Evolutionary conservation across 768 basidiomycete genomes (phyloP), one percentile per base, ranked within the genome.

Genomic region (Lentinula lateritia): DNA sequence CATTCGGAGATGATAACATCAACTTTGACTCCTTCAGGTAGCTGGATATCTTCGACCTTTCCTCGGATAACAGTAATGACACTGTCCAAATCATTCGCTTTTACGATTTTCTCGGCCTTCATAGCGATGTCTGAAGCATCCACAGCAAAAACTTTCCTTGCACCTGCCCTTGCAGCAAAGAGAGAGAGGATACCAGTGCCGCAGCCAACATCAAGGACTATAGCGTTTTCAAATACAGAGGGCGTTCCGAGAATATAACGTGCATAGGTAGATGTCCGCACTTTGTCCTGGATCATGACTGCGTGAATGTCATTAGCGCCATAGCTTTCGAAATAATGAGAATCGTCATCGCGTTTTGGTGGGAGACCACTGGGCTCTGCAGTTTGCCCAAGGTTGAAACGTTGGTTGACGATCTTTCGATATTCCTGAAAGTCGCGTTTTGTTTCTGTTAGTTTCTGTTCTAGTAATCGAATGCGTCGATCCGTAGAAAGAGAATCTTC

Each of bases 1-100:
- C 96, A 98, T 73, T 99, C 96, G 4, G 93, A 95, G 55, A 98
- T 79, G 72, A 99, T 95, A 62, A 99, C 84, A 71, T 99, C 96
- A 23, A 98, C 96, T 57, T 92, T 78, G 53, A 89, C 75, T 57
- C 75, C 84, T 55, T 88, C 86, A 1, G 92, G 93, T 1, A 98
- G 77, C 6, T 66, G 72, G 61, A 98, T 88, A 20, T 95, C 87
- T 74, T 99, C 96, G 28, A 98, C 84, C 72, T 96, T 97, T 32
- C 93, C 93, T 54, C 82, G 87, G 60, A 98, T 85, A 46, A 98
- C 94, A 66, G 87, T 92, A 68, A 98, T 91, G 32, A 90, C 73
- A 65, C 86, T 76, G 45, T 85, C 85, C 23, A 90, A 78, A 0
- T 80, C 83, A 68, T 97, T 98, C 3, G 78, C 83, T 67, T 84